Base-by-base conservation (phyloP, 352 stramenopile genomes). In the Globisporangium alternatum region DNA sequence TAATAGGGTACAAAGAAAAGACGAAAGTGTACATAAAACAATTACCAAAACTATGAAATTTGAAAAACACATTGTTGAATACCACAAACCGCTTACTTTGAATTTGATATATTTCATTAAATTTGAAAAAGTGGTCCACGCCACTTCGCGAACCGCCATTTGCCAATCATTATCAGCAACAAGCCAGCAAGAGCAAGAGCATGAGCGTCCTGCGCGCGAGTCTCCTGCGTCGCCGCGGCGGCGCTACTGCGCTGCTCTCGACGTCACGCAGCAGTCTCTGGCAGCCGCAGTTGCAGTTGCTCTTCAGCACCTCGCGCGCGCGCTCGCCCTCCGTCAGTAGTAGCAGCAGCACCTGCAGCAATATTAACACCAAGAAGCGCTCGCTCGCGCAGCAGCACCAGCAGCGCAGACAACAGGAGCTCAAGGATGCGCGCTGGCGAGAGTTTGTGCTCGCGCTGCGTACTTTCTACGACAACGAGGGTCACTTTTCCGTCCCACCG, bases 401-500 rank as follows among this genome's bases (percentile, higher is more conserved):
- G 45, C 25, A 13, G n/a, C 45, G 58, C n/a, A 64, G 64, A 7
- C 56, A 71, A 28, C 56, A 67, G 44, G 65, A 75, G 57, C 69
- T 47, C 41, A 17, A n/a, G 5, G 51, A 57, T 17, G 56, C 56
- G 41, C 56, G 41, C 43, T 53, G 21, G 74, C 62, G 33, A 69
- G 51, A 77, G 49, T 47, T 93, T 22, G 70, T 85, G n/a, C 59
- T 66, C 2, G 85, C 76, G 12, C 44, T 94, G 10, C 74, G 68
- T 17, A 74, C 72, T 4, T 94, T 94, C 60, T 64, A 84, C 56
- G 56, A 73, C 10, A 65, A 84, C 3, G 77, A 92, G 69, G 48
- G 48, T 0, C 86, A 94, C 60, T 94, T 91, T 48, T 80, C 82
- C 25, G 77, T 94, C 0, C 86, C 76, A 15, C 66, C 69, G 35